Conservation (phyloP, 208 protist species). For the Leishmania aethiopica region DNA sequence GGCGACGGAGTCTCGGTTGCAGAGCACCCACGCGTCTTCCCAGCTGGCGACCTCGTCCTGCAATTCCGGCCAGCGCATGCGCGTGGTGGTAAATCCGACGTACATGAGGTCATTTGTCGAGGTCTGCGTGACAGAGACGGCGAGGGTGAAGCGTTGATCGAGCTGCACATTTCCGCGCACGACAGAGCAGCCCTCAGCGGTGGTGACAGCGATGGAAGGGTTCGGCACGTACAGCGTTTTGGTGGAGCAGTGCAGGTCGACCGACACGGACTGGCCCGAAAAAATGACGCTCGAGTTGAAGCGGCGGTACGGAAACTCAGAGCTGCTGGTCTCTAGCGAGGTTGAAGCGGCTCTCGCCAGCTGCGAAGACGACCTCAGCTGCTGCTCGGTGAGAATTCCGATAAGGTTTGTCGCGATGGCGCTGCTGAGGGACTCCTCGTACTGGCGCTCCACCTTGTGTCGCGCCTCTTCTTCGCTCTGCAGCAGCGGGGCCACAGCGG, state of each 20-base stretch:
- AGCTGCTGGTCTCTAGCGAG: neutral
- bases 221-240: slow-evolving; percentile 69
- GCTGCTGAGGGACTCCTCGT: slow-evolving; percentile 36
- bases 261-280: slow-evolving; percentile 36
- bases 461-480: slow-evolving; percentile 58
- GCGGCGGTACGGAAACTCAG: slow-evolving; percentile 11
- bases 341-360: neutral
- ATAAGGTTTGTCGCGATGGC: slow-evolving; percentile 52
- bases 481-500: slow-evolving; percentile 62
- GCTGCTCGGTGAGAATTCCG: slow-evolving; percentile 35
- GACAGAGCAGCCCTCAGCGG: slow-evolving; percentile 46
- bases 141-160: slow-evolving; percentile 57
- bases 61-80: slow-evolving; percentile 41
- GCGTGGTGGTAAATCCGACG: slow-evolving; percentile 78
- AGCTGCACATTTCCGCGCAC: slow-evolving; percentile 68
- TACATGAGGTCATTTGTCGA: slow-evolving; percentile 64
- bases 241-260: slow-evolving; percentile 71
- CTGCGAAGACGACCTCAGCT: neutral
- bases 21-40: slow-evolving; percentile 84
- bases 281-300: slow-evolving; percentile 33
- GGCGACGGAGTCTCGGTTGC: slow-evolving; percentile 62
- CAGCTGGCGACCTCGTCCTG: slow-evolving; percentile 64
- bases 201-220: slow-evolving; percentile 76
- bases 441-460: slow-evolving; percentile 49
- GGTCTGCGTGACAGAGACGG: slow-evolving; percentile 67